Percentiles rank a stretch among this genome's conserved stretches.
phyloP scores from a whole-genome alignment of 2,329 filamentous ascomycete species.

The Neofusicoccum ribis region DNA sequence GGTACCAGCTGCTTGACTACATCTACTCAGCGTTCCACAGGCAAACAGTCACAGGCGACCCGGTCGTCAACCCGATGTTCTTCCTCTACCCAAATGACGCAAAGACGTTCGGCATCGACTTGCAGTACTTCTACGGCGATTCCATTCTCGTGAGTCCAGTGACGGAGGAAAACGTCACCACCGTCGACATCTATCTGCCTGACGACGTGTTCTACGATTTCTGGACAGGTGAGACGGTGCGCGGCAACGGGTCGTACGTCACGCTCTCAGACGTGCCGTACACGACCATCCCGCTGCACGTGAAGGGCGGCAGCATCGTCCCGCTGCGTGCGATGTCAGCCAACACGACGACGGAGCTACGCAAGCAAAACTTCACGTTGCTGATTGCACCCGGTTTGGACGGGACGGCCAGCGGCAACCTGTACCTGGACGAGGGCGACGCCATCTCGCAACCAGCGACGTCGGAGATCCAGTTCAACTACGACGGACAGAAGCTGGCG shows the following conservation, averaged over 20 bases:
- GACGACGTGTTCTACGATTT: conserved; percentile 62
- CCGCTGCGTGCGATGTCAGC: conserved; percentile 57
- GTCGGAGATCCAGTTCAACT: conserved; percentile 63
- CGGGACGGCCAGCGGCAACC: conserved; percentile 63
- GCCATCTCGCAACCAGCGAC: conserved; percentile 60
- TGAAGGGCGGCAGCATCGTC: conserved; percentile 66
- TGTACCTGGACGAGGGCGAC: conserved; percentile 80
- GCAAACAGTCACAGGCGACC: conserved; percentile 62
- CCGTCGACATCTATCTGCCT: conserved; percentile 58
- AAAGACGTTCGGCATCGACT: conserved; percentile 53
- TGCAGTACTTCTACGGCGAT: conserved; percentile 62
- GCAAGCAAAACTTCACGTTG: conserved; percentile 68
- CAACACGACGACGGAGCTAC: conserved; percentile 64
- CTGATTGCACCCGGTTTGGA: conserved; percentile 65
- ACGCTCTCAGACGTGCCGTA: conserved; percentile 48
- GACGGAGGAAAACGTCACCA: conserved; percentile 52
- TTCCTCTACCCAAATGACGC: conserved; percentile 65
- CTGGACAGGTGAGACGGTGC: conserved; percentile 52
- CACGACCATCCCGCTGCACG: conserved; percentile 65
- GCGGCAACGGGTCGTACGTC: conserved; percentile 47
- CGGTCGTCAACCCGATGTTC: conserved; percentile 69
- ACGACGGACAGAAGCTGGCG: conserved; percentile 53
- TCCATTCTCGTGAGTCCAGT: conserved; percentile 59
- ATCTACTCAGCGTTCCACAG: conserved; percentile 70
- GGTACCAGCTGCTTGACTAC: conserved; percentile 79